Percentiles rank a stretch among this genome's conserved stretches.
Conservation (phyloP, 2,329 filamentous ascomycete species). For the Daldinia sp. region DNA sequence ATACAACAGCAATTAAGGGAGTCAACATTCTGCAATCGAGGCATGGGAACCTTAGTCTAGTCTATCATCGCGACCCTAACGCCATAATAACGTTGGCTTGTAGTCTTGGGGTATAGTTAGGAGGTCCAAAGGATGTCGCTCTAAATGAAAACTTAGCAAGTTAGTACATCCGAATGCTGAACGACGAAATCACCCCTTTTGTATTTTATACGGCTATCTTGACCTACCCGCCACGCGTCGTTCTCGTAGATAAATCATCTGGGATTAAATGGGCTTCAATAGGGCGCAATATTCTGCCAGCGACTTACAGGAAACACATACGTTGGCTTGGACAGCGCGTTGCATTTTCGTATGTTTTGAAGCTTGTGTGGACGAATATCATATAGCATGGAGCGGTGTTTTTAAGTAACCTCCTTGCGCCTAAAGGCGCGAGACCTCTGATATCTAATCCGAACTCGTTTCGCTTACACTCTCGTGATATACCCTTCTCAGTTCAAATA, state of each 20-base stretch:
- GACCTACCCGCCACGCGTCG: neutral
- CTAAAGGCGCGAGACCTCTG: neutral
- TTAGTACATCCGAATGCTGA: neutral
- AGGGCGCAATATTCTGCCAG: neutral
- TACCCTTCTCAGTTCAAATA: slow-evolving; percentile 73
- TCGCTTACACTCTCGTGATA: slow-evolving; percentile 41
- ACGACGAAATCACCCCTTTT: neutral
- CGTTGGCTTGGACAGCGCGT: neutral
- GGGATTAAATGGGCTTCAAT: neutral
- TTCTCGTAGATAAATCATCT: neutral
- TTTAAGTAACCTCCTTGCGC: neutral
- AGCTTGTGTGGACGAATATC: neutral
- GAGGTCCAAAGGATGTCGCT: neutral
- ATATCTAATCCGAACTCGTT: slow-evolving; percentile 7
- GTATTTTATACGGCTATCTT: neutral
- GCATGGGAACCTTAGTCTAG: too few relatives aligned
- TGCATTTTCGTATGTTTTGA: neutral
- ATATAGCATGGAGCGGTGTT: slow-evolving; percentile 9
- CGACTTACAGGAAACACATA: neutral
- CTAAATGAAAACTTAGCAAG: too few relatives aligned
- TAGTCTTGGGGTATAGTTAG: neutral
- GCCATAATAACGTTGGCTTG: neutral
- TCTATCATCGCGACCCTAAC: neutral
- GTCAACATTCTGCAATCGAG: too few relatives aligned
- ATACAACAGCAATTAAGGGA: too few relatives aligned